Evolutionary conservation across 2,329 filamentous ascomycete genomes (phyloP), one percentile per base, ranked within the genome.

Genomic region (Diaporthe sp.): DNA sequence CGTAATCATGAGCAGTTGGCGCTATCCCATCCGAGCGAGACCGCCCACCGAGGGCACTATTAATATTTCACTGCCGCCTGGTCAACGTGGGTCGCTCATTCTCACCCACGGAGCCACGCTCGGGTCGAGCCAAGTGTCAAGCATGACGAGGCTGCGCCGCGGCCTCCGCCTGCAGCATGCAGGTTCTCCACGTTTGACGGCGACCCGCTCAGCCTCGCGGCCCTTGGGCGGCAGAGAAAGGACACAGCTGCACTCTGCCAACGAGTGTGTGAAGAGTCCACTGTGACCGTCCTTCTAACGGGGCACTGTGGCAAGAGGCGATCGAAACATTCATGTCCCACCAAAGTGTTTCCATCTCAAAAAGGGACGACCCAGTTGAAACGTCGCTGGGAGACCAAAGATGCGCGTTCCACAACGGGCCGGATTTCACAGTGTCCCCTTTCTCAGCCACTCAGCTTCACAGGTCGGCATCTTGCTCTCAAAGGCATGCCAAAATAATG

Each of bases 71-170:
- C 37, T 53, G 25, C 34, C 58, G 31, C 60, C 49, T 42, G 58
- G 34, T 31, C 68, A 34, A 19, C n/a, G 31, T 60, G 42, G 42
- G 49, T 53, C 34, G n/a, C 44, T 25, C 37, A 39, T 31, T 37
- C 46, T 53, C 37, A 65, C 49, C 42, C 4, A 31, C 31, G 31
- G 31, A 31, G 31, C 4, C 31, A 34, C 22, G 12, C 31, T 15
- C 44, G 58, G 17, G n/a, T 28, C 37, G 19, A 49, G 49, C 37
- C 71, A 53, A 65, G n/a, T 17, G 49, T 53, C 46, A 65, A 65
- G 61, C 58, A n/a, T 65, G 71, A 73, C 71, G 71, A 73, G 58
- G 58, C 71, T 73, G 60, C 71, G 71, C 71, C 34, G 71, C 46
- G 44, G 39, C 42, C 49, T 62, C 22, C 44, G 62, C 62, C 46